Percentiles rank a stretch among this genome's conserved stretches.
phyloP scores from a whole-genome alignment of 768 basidiomycete genomes.

The Leucosporidium creatinivorum region DNA sequence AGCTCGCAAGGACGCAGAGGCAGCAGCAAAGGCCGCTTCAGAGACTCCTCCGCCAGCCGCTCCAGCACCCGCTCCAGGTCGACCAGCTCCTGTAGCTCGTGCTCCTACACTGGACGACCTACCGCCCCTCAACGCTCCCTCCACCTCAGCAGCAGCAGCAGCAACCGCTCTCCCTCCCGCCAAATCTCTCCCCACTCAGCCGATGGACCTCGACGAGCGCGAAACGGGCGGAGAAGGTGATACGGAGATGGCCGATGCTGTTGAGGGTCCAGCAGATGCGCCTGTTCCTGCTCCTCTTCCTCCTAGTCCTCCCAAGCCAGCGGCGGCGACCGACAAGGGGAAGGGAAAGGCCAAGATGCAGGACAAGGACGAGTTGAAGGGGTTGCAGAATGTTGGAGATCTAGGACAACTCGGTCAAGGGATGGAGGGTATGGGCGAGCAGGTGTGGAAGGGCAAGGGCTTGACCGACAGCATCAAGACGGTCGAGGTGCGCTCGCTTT shows the following conservation, averaged over 20 bases:
- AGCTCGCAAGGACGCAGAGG: too few species aligned
- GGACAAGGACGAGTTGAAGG: slow-evolving; percentile 3
- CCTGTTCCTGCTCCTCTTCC: not conserved
- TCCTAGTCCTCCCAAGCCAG: not conserved
- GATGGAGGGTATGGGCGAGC: slow-evolving; percentile 25
- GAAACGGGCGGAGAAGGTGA: slow-evolving; percentile 22
- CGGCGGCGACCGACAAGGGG: slow-evolving; percentile 5
- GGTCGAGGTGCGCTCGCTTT: slow-evolving; percentile 61
- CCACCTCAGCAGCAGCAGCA: slow-evolving; percentile 1
- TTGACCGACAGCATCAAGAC: slow-evolving; percentile 84
- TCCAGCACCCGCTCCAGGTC: not conserved
- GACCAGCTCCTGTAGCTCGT: not conserved
- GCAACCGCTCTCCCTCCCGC: slow-evolving; percentile 19
- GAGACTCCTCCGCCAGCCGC: not conserved
- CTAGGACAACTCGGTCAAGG: slow-evolving; percentile 11
- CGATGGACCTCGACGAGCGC: slow-evolving; percentile 31
- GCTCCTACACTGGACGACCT: not conserved
- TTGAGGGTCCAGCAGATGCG: not conserved
- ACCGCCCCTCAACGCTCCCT: not conserved
- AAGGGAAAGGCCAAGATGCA: slow-evolving; percentile 14
- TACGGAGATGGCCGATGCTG: slow-evolving; percentile 11
- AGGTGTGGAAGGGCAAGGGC: slow-evolving; percentile 54
- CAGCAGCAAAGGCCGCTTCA: too few species aligned
- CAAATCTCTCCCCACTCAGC: slow-evolving; percentile 22
- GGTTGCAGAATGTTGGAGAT: slow-evolving; percentile 26